A percentile compares a stretch with the other conserved stretches of the same genome.
Evolutionary conservation across 2,329 filamentous ascomycete species (phyloP).

Genomic region (Rutstroemia sydowiana): DNA sequence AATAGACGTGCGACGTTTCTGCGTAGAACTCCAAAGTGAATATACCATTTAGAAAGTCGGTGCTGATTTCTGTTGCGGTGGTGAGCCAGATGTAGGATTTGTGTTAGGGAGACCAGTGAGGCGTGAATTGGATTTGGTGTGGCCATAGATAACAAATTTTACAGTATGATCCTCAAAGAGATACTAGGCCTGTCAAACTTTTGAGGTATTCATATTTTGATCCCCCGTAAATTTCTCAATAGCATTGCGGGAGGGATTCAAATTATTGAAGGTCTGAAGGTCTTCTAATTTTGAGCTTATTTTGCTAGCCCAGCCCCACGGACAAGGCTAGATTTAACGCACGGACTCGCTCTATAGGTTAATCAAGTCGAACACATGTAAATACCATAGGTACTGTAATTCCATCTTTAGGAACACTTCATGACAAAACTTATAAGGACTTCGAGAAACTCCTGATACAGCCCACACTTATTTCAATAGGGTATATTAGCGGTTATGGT

Average conservation of each 20-base stretch:
- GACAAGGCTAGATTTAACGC: conserved; percentile 1
- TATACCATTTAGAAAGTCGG: conserved; percentile 74
- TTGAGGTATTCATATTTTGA: not conserved
- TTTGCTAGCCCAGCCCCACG: not conserved
- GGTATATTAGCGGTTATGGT: no score
- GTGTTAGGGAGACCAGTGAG: conserved; percentile 30
- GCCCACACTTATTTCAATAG: no score
- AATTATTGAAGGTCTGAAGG: no score
- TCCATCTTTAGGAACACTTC: not conserved
- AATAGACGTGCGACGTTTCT: conserved; percentile 54
- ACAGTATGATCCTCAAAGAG: no score
- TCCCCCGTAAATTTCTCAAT: no score
- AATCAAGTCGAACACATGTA: not conserved
- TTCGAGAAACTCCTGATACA: no score
- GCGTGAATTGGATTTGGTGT: conserved; percentile 1
- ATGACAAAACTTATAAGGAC: no score
- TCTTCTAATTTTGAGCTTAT: no score
- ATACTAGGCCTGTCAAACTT: no score
- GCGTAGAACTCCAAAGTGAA: conserved; percentile 62
- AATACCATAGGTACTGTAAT: no score
- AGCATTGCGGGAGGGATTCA: no score
- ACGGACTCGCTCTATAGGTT: no score
- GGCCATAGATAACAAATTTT: not conserved
- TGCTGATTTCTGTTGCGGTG: conserved; percentile 92
- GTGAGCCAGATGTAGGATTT: conserved; percentile 64